These are phyloP conservation scores for Lasiodiplodia theobromae DNA, from an alignment of 2,329 filamentous ascomycete species.

Conservation along the genomic window DNA sequence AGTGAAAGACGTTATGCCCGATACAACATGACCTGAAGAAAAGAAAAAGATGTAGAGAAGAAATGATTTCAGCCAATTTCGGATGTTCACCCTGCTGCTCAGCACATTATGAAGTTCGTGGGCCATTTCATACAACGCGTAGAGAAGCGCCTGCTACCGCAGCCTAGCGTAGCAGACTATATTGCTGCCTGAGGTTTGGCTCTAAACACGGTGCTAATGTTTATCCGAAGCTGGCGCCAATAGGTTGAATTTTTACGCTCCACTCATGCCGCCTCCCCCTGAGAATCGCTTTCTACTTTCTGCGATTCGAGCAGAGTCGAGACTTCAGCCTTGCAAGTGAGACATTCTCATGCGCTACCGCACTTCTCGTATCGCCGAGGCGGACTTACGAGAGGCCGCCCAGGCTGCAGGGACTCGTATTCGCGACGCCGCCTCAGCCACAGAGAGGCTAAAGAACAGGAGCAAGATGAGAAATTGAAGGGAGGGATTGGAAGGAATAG, in stretches of 20 bases:
- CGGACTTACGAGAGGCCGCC: not conserved
- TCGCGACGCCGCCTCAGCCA: not conserved
- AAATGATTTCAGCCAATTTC: slow-evolving; percentile 4
- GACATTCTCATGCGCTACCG: not conserved
- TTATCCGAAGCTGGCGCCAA: not conserved
- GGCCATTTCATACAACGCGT: not conserved
- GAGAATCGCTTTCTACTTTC: not conserved
- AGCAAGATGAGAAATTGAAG: not conserved
- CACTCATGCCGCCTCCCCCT: not conserved
- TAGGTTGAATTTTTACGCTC: not conserved
- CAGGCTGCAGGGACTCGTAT: not conserved
- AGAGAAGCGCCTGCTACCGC: not conserved
- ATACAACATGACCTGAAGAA: not conserved
- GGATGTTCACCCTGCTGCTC: not conserved
- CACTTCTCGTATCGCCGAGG: not conserved
- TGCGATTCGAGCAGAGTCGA: not conserved
- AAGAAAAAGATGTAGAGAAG: slow-evolving; percentile 13
- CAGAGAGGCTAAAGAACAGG: not conserved
- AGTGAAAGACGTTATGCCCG: not conserved
- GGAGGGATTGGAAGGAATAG: not conserved
- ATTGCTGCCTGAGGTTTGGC: not conserved
- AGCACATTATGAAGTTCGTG: not conserved
- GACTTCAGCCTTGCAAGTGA: not conserved
- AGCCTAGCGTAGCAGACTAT: not conserved
- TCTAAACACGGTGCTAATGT: not conserved